phyloP scores from a whole-genome alignment of 768 basidiomycete genomes.

The Lactarius evosmus region DNA sequence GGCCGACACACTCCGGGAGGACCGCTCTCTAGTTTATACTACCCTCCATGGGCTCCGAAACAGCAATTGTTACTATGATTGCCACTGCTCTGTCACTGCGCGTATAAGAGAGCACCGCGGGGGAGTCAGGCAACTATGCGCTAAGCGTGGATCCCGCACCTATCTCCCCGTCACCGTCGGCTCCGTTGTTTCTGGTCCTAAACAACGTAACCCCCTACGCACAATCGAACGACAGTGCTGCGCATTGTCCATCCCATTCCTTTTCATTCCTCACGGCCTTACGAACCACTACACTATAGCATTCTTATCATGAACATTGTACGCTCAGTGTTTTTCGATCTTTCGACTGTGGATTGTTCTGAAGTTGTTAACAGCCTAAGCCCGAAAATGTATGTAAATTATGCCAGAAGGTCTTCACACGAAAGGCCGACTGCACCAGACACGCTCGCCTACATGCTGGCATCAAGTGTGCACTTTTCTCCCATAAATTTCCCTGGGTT shows the following conservation, averaged over 20 bases:
- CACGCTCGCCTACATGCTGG: constrained; percentile 52
- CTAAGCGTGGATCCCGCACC: constrained; percentile 5
- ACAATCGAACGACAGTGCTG: constrained; percentile 22
- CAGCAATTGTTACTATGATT: constrained; percentile 8
- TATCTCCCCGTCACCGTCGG: constrained; percentile 8
- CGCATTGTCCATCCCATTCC: constrained; percentile 19
- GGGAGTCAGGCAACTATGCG: neutral
- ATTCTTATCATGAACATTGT: constrained; percentile 18
- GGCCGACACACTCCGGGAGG: constrained; percentile 5
- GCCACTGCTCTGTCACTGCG: neutral
- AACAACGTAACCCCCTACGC: constrained; percentile 16
- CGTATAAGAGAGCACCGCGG: constrained; percentile 18
- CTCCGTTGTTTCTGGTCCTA: constrained; percentile 25
- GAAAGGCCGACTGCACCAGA: constrained; percentile 59
- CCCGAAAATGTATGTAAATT: constrained; percentile 16
- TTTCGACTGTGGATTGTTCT: neutral
- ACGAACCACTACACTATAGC: constrained; percentile 10
- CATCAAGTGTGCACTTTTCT: constrained; percentile 41
- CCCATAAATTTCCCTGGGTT: neutral
- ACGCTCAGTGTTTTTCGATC: neutral
- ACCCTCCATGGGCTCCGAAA: neutral
- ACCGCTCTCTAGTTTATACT: neutral
- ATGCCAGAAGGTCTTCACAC: constrained; percentile 51
- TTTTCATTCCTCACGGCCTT: constrained; percentile 13
- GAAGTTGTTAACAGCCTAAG: constrained; percentile 7